phyloP scores from a whole-genome alignment of 192 early-diverging fungal species.

The Pilaira anomala region DNA sequence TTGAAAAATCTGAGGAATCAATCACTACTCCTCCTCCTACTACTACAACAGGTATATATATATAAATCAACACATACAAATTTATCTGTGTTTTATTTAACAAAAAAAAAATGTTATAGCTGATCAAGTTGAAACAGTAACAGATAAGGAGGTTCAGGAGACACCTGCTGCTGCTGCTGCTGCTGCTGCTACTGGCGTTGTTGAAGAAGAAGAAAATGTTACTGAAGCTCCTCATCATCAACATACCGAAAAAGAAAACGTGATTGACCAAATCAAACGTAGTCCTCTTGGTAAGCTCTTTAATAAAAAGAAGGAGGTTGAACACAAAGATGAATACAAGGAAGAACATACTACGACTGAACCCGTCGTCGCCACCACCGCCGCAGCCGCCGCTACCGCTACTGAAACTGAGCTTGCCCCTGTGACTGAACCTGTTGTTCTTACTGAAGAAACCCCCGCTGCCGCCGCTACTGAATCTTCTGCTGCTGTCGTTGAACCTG shows the following conservation, averaged over 20 bases:
- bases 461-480: background rate
- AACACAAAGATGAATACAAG: background rate
- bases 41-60: background rate
- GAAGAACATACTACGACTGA: background rate
- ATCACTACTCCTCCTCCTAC: background rate
- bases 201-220: slow-evolving; percentile 3
- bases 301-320: slow-evolving; percentile 15
- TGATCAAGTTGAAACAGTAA: background rate
- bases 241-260: slow-evolving; percentile 12
- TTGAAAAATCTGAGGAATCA: slow-evolving; percentile 3
- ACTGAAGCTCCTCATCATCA: background rate
- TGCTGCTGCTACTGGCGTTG: slow-evolving; percentile 5
- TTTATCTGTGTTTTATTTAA: background rate
- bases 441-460: slow-evolving; percentile 8
- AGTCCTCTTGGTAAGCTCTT: slow-evolving; percentile 24
- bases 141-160: background rate
- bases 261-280: slow-evolving; percentile 28
- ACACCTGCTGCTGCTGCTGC: background rate
- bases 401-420: background rate
- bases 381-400: background rate
- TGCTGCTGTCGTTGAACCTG: background rate
- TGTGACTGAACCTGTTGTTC: slow-evolving; percentile 8
- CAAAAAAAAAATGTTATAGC: background rate
- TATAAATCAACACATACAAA: background rate
- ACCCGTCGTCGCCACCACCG: background rate